These are phyloP conservation scores for Taiwanofungus camphoratus DNA, from an alignment of 1,284 basidiomycete species.

Conservation along the genomic window DNA sequence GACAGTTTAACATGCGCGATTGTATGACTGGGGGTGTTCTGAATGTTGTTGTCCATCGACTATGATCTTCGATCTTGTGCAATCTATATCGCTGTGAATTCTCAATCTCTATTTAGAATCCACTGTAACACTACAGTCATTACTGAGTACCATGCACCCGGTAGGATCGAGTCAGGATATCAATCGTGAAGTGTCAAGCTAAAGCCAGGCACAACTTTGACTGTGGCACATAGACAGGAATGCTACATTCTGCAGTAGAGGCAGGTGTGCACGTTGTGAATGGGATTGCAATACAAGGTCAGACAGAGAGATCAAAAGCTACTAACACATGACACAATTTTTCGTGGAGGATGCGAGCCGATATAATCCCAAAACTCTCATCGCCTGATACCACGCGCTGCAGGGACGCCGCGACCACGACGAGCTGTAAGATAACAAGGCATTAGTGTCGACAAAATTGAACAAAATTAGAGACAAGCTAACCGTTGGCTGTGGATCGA, in stretches of 20 bases:
- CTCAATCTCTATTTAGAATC: too few relatives aligned
- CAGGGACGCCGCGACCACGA: constrained; percentile 75
- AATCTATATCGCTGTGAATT: too few relatives aligned
- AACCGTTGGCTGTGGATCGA: constrained; percentile 55
- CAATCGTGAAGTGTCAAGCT: too few relatives aligned
- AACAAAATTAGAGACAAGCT: constrained; percentile 13
- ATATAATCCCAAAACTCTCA: constrained; percentile 31
- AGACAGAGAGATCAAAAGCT: constrained; percentile 3
- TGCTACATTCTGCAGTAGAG: neutral
- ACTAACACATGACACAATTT: constrained; percentile 24
- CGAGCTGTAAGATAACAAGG: constrained; percentile 49
- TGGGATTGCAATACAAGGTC: neutral
- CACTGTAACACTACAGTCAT: too few relatives aligned
- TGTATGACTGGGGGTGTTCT: too few relatives aligned
- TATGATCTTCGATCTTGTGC: too few relatives aligned
- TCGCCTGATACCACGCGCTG: constrained; percentile 71
- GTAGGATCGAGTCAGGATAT: too few relatives aligned
- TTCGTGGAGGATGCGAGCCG: constrained; percentile 13
- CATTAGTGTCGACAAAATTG: constrained; percentile 1
- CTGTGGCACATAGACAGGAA: too few relatives aligned
- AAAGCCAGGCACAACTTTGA: too few relatives aligned
- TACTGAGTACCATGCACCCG: too few relatives aligned
- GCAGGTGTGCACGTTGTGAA: neutral
- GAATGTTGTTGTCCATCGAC: too few relatives aligned
- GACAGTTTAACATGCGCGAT: too few relatives aligned